Base-by-base conservation (phyloP, 2,329 filamentous ascomycete genomes). In the Coniochaeta ligniaria region DNA sequence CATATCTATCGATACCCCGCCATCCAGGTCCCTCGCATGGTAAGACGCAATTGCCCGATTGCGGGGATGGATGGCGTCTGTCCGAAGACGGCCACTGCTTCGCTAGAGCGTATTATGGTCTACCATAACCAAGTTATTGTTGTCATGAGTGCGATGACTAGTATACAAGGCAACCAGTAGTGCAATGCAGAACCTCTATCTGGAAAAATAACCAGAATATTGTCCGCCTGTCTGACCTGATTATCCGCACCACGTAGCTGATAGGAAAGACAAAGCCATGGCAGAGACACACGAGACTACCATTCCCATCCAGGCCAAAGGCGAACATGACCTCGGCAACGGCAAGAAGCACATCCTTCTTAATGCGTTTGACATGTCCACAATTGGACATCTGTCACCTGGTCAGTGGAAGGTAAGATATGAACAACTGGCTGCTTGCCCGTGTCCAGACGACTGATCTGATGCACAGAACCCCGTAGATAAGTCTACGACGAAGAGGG, bases 311-410 rank as follows among this genome's bases (percentile, higher is more conserved):
- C 12, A n/a, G 2, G 36, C 12, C 17, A 52, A 59, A 9, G 61
- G 59, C 3, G 41, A 52, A 8, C 36, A 62, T 54, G 60, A 59
- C 14, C 59, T 64, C 2, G 62, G 62, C 6, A 61, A 67, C 33
- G 66, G 63, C 6, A 82, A 79, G 68, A 83, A 82, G 65, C 76
- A 82, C 28, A 86, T 87, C 16, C 68, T 87, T 6, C 74, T 88
- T 55, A 88, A 87, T 73, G 85, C 84, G 2, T 87, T 88, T 64
- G 85, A 87, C 62, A 87, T 87, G 84, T 84, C 78, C 2, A 87
- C 84, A 0, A 78, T 87, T 6, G 85, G 85, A 2, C 86, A 89
- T 68, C 68, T 89, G 36, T 85, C 83, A 0, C 84, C 85, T 0
- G 86, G 86, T 0, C 85, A 88, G 72, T 89, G 86, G 86, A 88